Conservation (phyloP, 2,329 filamentous ascomycete genomes). For the Talaromyces albobiverticillius region DNA sequence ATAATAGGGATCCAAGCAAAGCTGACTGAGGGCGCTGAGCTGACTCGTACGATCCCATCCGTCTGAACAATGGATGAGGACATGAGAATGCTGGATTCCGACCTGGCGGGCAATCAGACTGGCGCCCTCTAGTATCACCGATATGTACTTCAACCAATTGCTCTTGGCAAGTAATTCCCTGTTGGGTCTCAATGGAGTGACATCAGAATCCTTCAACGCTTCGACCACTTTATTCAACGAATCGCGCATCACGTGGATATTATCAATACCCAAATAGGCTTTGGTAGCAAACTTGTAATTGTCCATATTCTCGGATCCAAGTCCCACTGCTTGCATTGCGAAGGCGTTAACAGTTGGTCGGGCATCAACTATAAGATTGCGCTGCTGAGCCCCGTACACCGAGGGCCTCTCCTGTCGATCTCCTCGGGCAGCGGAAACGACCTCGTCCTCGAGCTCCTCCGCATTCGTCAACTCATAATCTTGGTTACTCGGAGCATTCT, state of each 20-base stretch:
- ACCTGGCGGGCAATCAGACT: conserved; percentile 82
- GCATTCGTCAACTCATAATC: conserved; percentile 58
- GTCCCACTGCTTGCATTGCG: conserved; percentile 88
- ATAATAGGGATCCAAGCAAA: conserved; percentile 94
- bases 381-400: conserved; percentile 88
- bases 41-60: conserved; percentile 98
- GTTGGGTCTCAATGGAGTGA: conserved; percentile 78
- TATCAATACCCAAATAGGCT: conserved; percentile 91
- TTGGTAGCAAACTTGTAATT: conserved; percentile 92
- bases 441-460: conserved; percentile 67
- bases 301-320: conserved; percentile 96
- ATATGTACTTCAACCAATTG: conserved; percentile 87
- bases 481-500: conserved; percentile 39
- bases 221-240: conserved; percentile 86
- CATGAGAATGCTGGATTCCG: conserved; percentile 88
- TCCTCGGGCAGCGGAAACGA: conserved; percentile 54
- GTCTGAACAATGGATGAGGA: conserved; percentile 95
- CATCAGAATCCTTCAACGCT: conserved; percentile 86
- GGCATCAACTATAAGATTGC: conserved; percentile 93
- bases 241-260: conserved; percentile 96
- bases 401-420: conserved; percentile 62
- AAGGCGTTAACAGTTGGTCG: conserved; percentile 90
- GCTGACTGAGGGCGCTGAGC: conserved; percentile 82
- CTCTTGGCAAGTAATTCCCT: conserved; percentile 77
- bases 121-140: conserved; percentile 77